Percentiles rank a stretch among this genome's conserved stretches.
phyloP scores from a whole-genome alignment of 179 eudicot genomes.

The Kewa caespitosa region DNA sequence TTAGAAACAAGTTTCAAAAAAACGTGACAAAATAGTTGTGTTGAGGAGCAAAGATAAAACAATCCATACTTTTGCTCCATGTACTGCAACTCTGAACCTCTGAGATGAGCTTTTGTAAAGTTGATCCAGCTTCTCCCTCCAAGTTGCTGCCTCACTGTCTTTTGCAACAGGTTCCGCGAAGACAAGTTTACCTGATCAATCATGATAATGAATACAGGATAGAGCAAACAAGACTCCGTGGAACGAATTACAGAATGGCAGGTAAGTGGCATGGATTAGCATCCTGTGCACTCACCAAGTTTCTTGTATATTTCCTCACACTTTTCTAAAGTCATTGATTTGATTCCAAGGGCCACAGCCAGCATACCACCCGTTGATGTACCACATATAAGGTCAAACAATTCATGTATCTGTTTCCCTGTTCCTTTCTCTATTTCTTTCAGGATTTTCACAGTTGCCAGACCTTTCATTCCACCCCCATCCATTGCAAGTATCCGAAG shows the following conservation, averaged over 20 bases:
- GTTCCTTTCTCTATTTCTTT: slow-evolving; percentile 91
- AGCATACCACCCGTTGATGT: slow-evolving; percentile 99
- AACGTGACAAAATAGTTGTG: slow-evolving; percentile 2
- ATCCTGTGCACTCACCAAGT: slow-evolving; percentile 56
- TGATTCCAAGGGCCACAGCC: slow-evolving; percentile 96
- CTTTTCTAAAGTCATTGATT: slow-evolving; percentile 81
- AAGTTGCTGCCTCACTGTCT: slow-evolving; percentile 93
- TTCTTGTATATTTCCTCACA: slow-evolving; percentile 98
- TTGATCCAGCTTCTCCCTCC: slow-evolving; percentile 98
- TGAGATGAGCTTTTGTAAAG: slow-evolving; percentile 97
- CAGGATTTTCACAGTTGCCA: slow-evolving; percentile 85
- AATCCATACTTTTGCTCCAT: slow-evolving; percentile 91
- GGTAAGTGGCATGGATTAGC: neutral
- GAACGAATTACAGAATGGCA: slow-evolving; percentile 1
- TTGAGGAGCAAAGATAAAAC: neutral
- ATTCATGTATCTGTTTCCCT: slow-evolving; percentile 91
- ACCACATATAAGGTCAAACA: slow-evolving; percentile 98
- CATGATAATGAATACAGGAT: slow-evolving; percentile 12
- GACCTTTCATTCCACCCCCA: slow-evolving; percentile 99
- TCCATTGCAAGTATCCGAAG: slow-evolving; percentile 96
- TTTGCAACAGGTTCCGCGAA: slow-evolving; percentile 91
- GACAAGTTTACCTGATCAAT: slow-evolving; percentile 81
- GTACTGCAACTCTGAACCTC: slow-evolving; percentile 93
- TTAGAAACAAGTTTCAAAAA: slow-evolving; percentile 10
- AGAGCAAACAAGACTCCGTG: neutral